Conservation (phyloP, 2,329 filamentous ascomycete species). For the Dothidotthia symphoricarpi region DNA sequence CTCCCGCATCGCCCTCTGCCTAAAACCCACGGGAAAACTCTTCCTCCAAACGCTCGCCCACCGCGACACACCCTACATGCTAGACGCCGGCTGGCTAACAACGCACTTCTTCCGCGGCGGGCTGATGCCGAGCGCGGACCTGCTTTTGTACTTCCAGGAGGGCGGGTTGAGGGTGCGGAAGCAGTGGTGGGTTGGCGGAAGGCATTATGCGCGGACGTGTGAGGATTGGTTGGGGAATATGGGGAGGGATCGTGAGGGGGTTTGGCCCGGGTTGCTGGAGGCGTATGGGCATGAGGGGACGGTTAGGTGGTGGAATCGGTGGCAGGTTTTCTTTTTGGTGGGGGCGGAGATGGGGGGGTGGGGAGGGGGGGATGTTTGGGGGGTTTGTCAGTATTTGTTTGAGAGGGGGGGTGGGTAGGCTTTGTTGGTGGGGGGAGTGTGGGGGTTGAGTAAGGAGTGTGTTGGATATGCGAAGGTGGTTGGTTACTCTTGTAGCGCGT, state of each 20-base stretch:
- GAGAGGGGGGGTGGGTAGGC: conserved; percentile 48
- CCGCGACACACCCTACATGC: conserved; percentile 65
- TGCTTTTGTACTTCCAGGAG: conserved; percentile 64
- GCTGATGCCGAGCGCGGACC: conserved; percentile 67
- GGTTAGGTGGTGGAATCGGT: conserved; percentile 64
- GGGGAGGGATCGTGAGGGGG: conserved; percentile 56
- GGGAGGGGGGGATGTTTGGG: conserved; percentile 65
- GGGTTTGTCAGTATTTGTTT: conserved; percentile 66
- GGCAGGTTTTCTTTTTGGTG: conserved; percentile 72
- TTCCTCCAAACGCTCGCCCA: conserved; percentile 70
- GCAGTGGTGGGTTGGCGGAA: conserved; percentile 71
- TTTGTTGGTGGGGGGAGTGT: too few relatives aligned
- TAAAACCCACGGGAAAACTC: conserved; percentile 64
- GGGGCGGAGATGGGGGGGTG: conserved; percentile 69
- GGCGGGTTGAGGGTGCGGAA: conserved; percentile 57
- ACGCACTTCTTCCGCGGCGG: conserved; percentile 71
- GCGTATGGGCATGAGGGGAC: conserved; percentile 64
- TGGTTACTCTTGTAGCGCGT: too few relatives aligned
- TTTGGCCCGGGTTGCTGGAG: conserved; percentile 64
- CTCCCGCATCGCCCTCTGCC: conserved; percentile 58
- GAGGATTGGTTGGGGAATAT: conserved; percentile 67
- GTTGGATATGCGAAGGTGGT: too few relatives aligned
- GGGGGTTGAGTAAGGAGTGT: too few relatives aligned
- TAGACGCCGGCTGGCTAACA: conserved; percentile 72
- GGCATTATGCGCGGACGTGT: conserved; percentile 67